Evolutionary conservation across 2,329 filamentous ascomycete species (phyloP).

Genomic region (Ceratocystis alfenasii): DNA sequence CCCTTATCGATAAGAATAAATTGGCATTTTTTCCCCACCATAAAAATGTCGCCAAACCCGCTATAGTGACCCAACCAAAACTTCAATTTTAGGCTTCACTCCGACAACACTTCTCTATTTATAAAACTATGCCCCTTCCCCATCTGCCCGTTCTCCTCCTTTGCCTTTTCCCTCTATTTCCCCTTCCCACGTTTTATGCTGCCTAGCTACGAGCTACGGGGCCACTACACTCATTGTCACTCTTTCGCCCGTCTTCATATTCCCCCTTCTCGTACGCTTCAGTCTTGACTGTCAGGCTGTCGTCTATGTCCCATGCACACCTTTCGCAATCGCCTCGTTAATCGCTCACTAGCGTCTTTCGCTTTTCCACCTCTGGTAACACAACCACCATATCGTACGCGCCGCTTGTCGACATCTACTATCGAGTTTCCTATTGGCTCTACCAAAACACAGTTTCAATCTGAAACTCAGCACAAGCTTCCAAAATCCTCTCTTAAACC

Average conservation of each 20-base stretch:
- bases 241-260: neutral
- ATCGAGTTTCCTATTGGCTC: neutral
- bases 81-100: too few species aligned
- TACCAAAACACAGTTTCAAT: too few species aligned
- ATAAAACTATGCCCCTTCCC: neutral
- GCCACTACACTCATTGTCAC: neutral
- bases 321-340: neutral
- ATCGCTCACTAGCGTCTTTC: neutral
- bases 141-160: neutral
- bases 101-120: neutral
- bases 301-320: neutral
- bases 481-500: neutral
- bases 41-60: neutral
- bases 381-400: neutral
- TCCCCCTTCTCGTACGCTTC: neutral
- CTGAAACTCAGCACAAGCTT: neutral
- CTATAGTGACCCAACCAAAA: too few species aligned
- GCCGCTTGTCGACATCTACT: neutral
- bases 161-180: neutral
- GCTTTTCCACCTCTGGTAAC: neutral
- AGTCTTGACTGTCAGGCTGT: neutral
- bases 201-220: neutral
- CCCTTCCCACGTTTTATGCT: neutral
- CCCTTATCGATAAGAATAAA: conserved; percentile 17
- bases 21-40: conserved; percentile 1